Base-by-base conservation (phyloP, 257 asterid species). In the Euphrasia confusa region DNA sequence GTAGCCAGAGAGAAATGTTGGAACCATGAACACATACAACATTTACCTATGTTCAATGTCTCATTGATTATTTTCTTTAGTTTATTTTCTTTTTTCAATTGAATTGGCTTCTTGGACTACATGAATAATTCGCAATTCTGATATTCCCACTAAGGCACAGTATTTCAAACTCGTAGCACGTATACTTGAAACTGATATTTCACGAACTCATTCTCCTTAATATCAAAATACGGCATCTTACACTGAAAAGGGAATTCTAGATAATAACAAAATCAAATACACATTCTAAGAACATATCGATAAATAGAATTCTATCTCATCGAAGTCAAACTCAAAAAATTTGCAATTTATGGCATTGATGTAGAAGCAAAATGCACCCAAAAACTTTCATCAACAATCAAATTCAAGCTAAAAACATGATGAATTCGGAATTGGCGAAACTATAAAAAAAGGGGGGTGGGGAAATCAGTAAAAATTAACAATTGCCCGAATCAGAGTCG, bases 401-500 rank as follows among this genome's bases (percentile, higher is more conserved):
- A 32, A 32, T 32, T 32, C 7, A 32, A 32, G 37, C 37, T 32
- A 5, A 32, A 32, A 32, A 32, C 37, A 32, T 32, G 37, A 32
- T 4, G 37, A 32, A 32, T 32, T 32, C 6, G 37, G 6, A 32
- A 32, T 32, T 32, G 7, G 37, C 37, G 37, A 32, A 32, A 21
- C 24, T 10, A 62, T 54, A 50, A 61, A 21, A 21, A 21, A 21
- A 21, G 24, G 7, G 5, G 24, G 24, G 24, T 21, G 33, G 10
- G n/a, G 24, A 21, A 21, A 27, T 39, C 15, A 52, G 32, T 28
- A 30, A 21, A n/a, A 5, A 18, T 13, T 60, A 39, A 60, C 45
- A 64, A n/a, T 47, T 83, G 85, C 94, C 98, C 17, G 94, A 80
- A 79, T 88, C 89, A 21, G 82, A 68, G 40, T 79, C 88, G 12